These are phyloP conservation scores for Phallus indusiatus DNA, from an alignment of 768 basidiomycete genomes.

Conservation along the genomic window DNA sequence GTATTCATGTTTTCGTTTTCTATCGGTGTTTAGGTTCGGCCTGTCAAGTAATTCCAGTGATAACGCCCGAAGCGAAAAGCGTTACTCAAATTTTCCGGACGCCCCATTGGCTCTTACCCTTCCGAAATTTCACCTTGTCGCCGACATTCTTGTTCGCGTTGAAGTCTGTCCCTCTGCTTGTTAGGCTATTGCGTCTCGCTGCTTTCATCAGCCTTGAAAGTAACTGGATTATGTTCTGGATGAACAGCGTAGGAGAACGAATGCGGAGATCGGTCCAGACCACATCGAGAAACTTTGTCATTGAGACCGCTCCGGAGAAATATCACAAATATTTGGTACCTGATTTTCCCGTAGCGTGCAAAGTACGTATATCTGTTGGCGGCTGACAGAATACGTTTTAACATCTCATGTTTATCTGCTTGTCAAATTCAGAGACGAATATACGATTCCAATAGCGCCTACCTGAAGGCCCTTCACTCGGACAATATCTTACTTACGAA, in stretches of 20 bases:
- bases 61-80: constrained; percentile 6
- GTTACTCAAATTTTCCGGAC: constrained; percentile 16
- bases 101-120: constrained; percentile 13
- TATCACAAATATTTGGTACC: constrained; percentile 16
- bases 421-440: constrained; percentile 14
- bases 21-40: constrained; percentile 8
- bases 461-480: constrained; percentile 12
- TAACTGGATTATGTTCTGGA: background rate
- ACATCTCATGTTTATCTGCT: background rate
- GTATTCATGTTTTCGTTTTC: background rate
- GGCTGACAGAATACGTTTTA: background rate
- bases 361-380: background rate
- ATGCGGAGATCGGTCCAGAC: constrained; percentile 4
- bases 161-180: constrained; percentile 9
- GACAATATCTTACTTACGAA: constrained; percentile 14
- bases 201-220: background rate
- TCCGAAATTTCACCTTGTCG: background rate
- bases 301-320: constrained; percentile 12
- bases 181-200: background rate
- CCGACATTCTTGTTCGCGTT: constrained; percentile 3
- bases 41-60: constrained; percentile 14
- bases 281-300: constrained; percentile 11
- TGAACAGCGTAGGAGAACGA: background rate
- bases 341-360: constrained; percentile 16
- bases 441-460: constrained; percentile 12